These are phyloP conservation scores for Phytophthora pini DNA, from an alignment of 352 stramenopile genomes.

Conservation along the genomic window DNA sequence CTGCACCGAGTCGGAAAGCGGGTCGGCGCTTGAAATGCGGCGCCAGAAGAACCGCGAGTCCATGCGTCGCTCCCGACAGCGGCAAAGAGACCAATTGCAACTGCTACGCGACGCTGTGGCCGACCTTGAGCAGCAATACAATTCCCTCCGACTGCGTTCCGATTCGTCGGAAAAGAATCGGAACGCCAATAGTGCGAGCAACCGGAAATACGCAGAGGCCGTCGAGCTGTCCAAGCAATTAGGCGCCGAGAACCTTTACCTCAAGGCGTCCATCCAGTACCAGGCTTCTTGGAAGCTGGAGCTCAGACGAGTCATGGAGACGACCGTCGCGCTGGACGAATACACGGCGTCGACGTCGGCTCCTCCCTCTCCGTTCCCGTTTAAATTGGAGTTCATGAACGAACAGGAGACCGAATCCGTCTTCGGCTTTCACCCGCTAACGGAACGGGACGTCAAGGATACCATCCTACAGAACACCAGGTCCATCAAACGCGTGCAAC, in stretches of 20 bases:
- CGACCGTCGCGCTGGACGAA: slow-evolving; percentile 37
- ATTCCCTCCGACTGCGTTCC: slow-evolving; percentile 41
- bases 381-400: slow-evolving; percentile 33
- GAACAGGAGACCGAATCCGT: slow-evolving; percentile 45
- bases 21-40: slow-evolving; percentile 44
- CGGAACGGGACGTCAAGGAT: slow-evolving; percentile 44
- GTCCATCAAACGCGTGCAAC: slow-evolving; percentile 39
- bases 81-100: slow-evolving; percentile 53
- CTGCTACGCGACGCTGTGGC: slow-evolving; percentile 44
- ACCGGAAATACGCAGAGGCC: slow-evolving; percentile 31
- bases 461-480: slow-evolving; percentile 48
- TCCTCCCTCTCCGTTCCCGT: slow-evolving; percentile 26
- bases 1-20: slow-evolving; percentile 37
- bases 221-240: slow-evolving; percentile 47
- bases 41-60: slow-evolving; percentile 64
- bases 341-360: slow-evolving; percentile 26
- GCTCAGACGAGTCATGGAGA: slow-evolving; percentile 57
- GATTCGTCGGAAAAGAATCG: not conserved
- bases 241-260: slow-evolving; percentile 57
- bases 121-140: slow-evolving; percentile 54
- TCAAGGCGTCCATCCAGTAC: slow-evolving; percentile 55
- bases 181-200: not conserved
- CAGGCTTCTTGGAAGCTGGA: slow-evolving; percentile 57
- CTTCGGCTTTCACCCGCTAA: slow-evolving; percentile 47
- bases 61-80: slow-evolving; percentile 62